A percentile compares a stretch with the other conserved stretches of the same genome.
These are phyloP conservation scores for Saccharomycopsis hybrid DNA, from an alignment of 1,139 yeast genomes.

Conservation along the genomic window DNA sequence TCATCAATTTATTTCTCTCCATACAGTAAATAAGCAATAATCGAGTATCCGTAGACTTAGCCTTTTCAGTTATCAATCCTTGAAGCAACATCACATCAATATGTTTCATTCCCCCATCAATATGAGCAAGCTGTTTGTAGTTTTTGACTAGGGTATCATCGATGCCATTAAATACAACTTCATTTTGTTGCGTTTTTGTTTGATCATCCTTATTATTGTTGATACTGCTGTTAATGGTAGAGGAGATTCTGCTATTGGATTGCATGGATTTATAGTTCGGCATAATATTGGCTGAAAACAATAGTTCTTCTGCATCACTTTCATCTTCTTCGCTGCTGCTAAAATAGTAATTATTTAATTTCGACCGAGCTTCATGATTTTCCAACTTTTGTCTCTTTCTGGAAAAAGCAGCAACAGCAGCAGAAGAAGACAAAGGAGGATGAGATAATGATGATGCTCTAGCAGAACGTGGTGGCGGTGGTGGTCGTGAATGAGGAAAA, in stretches of 20 bases:
- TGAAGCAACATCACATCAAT: not conserved
- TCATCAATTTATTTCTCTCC: not conserved
- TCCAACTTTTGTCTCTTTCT: not conserved
- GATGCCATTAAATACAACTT: not conserved
- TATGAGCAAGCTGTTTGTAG: not conserved
- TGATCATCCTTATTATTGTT: too few species aligned
- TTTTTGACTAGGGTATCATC: not conserved
- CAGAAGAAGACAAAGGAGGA: too few species aligned
- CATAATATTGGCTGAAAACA: too few species aligned
- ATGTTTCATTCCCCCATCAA: not conserved
- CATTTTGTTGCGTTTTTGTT: too few species aligned
- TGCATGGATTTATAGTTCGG: too few species aligned
- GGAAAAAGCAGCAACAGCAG: not conserved
- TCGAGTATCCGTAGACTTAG: not conserved
- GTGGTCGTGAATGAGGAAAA: too few species aligned
- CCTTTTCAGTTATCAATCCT: not conserved
- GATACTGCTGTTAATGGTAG: too few species aligned
- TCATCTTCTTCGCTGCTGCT: not conserved
- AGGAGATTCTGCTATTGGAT: too few species aligned
- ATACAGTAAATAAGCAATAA: not conserved
- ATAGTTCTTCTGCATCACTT: not conserved
- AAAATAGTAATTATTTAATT: too few species aligned
- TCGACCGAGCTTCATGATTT: not conserved
- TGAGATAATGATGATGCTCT: too few species aligned
- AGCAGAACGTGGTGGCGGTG: too few species aligned